Evolutionary conservation across 1,284 basidiomycete genomes (phyloP).

Genomic region (Apiotrichum laibachii): DNA sequence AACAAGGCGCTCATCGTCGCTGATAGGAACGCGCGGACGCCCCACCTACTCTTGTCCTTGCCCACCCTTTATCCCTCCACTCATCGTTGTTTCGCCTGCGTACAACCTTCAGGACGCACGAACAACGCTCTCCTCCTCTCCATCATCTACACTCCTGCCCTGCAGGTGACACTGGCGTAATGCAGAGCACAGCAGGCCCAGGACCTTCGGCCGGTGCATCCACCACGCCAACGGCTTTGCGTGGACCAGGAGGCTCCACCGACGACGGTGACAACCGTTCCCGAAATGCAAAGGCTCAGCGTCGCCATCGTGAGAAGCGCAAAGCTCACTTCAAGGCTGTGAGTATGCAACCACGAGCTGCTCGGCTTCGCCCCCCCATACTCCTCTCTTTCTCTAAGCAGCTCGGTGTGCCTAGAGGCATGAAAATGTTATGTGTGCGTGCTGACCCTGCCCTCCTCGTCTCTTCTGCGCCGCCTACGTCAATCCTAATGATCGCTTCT

Average conservation of each 20-base stretch:
- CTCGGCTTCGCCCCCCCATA: neutral
- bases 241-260: constrained; percentile 4
- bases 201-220: constrained; percentile 5
- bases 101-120: no score
- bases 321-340: constrained; percentile 90
- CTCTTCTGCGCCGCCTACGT: constrained; percentile 3
- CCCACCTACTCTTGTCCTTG: no score
- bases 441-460: neutral
- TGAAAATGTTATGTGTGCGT: neutral
- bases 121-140: no score
- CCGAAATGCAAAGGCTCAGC: constrained; percentile 83
- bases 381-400: no score
- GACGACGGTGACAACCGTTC: constrained; percentile 48
- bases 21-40: no score
- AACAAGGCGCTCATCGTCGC: no score
- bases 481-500: neutral
- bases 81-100: no score
- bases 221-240: constrained; percentile 2
- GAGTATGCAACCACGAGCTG: constrained; percentile 28
- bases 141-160: neutral
- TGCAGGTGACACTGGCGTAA: neutral
- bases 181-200: constrained; percentile 4
- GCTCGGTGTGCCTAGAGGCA: neutral
- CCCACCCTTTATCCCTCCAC: no score
- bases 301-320: constrained; percentile 83